Evolutionary conservation across 306 rosid genomes (phyloP), one percentile per base, ranked within the genome.

Genomic region (Pterocarpus santalinus): DNA sequence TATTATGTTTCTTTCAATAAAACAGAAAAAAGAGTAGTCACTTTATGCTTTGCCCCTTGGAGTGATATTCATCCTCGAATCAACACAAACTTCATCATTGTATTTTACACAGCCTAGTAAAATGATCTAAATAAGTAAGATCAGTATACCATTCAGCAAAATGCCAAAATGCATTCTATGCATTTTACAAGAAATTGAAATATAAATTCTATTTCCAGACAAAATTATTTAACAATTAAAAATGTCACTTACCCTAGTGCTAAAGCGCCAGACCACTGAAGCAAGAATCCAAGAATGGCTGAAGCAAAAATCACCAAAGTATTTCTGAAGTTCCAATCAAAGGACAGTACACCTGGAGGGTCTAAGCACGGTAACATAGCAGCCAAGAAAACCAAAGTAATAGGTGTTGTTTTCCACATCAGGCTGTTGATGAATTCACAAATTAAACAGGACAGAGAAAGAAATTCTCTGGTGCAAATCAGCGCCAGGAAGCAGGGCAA

Each of bases 231-330:
- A 49, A 28, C 16, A 53, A 56, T 35, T 16, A 68, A 38, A 44
- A 64, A 34, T 28, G 47, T 47, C 52, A 82, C 94, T 47, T 87
- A 93, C 97, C 97, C 97, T 28, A 91, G 90, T 17, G 97, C 97
- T 44, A 93, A 88, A 56, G 97, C 97, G 55, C 97, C 97, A 15
- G 97, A 93, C 97, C 97, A 91, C 81, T 93, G 97, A 83, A 93
- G 97, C 87, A 93, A 87, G 89, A 93, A 93, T 28, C 97, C 97
- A 30, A 93, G 94, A 70, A 93, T 69, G 41, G 97, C 97, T 5
- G 97, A 93, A 33, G 71, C 77, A 4, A 93, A 83, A 85, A 93
- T 91, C 16, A 91, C 93, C 52, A 71, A 39, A 30, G 94, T 90
- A 85, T 86, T 93, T 63, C 73, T 53, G 35, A 88, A 81, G 87